A percentile compares a stretch with the other conserved stretches of the same genome.
These are phyloP conservation scores for Isabelozyma rhagii DNA, from an alignment of 805 yeast genomes.

Conservation along the genomic window DNA sequence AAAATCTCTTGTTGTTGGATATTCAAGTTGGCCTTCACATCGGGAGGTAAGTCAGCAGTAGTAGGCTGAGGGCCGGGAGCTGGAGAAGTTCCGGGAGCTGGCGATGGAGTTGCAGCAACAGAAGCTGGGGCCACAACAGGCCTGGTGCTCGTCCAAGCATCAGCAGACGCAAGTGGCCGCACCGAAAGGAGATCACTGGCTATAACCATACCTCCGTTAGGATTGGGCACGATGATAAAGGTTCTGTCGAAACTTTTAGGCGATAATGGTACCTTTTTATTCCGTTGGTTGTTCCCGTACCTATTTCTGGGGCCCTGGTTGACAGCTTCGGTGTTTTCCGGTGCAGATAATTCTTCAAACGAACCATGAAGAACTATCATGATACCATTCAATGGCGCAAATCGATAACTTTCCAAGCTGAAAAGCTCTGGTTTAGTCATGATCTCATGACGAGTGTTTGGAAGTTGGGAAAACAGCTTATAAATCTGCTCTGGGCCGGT, in stretches of 20 bases:
- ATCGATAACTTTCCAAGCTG: conserved; percentile 75
- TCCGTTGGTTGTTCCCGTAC: conserved; percentile 12
- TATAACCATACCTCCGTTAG: conserved; percentile 67
- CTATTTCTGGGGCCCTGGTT: conserved; percentile 13
- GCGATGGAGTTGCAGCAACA: conserved; percentile 8
- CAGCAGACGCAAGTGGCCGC: conserved; percentile 53
- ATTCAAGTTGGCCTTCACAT: conserved; percentile 48
- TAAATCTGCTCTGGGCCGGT: conserved; percentile 68
- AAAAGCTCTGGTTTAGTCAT: conserved; percentile 59
- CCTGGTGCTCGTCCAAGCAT: conserved; percentile 48
- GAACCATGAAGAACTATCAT: conserved; percentile 81
- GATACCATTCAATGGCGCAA: conserved; percentile 71
- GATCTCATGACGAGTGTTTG: conserved; percentile 74
- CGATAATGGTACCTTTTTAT: conserved; percentile 38
- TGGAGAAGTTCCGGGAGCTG: conserved; percentile 11
- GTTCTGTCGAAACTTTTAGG: conserved; percentile 84
- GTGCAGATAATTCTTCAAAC: conserved; percentile 65
- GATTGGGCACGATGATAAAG: conserved; percentile 71
- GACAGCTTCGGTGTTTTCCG: conserved; percentile 34
- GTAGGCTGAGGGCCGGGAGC: conserved; percentile 15
- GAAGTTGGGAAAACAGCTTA: conserved; percentile 61
- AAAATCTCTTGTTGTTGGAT: conserved; percentile 62
- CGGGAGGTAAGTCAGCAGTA: conserved; percentile 50
- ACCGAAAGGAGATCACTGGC: conserved; percentile 81
- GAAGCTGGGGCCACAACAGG: conserved; percentile 4